Conservation (phyloP, 805 yeast genomes). For the Yarrowia alimentaria region DNA sequence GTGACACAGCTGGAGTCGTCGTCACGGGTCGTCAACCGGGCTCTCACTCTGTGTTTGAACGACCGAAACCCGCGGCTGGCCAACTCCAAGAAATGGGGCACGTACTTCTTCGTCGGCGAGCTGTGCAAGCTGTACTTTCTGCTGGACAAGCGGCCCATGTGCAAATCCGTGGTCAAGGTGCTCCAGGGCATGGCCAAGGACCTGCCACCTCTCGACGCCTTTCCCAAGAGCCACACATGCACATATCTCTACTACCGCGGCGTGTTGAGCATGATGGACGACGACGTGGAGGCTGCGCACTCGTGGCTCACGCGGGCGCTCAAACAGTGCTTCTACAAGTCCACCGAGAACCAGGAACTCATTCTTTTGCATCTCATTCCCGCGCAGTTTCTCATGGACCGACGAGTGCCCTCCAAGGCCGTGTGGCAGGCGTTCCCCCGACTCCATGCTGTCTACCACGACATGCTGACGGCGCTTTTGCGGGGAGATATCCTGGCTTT, state of each 20-base stretch:
- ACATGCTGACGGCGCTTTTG: conserved; percentile 49
- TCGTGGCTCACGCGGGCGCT: conserved; percentile 54
- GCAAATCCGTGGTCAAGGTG: conserved; percentile 71
- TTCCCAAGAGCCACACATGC: conserved; percentile 54
- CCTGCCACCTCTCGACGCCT: conserved; percentile 50
- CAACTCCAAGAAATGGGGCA: conserved; percentile 57
- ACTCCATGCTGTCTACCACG: conserved; percentile 46
- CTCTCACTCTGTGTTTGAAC: conserved; percentile 73
- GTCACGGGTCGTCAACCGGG: conserved; percentile 63
- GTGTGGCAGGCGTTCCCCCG: conserved; percentile 47
- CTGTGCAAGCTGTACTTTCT: conserved; percentile 67
- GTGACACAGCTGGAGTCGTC: conserved; percentile 47
- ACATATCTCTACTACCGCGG: conserved; percentile 70
- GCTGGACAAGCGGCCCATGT: conserved; percentile 66
- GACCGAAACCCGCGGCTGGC: conserved; percentile 60
- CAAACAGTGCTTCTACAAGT: conserved; percentile 36
- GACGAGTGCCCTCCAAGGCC: conserved; percentile 47
- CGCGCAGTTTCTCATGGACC: conserved; percentile 40
- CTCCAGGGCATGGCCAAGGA: conserved; percentile 51
- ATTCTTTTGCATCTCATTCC: conserved; percentile 67
- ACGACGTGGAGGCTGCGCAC: conserved; percentile 54
- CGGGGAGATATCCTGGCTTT: conserved; percentile 58
- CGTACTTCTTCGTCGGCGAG: conserved; percentile 67
- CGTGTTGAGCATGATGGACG: conserved; percentile 61
- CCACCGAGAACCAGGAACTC: conserved; percentile 42